Evolutionary conservation across 371 early-diverging fungal species (phyloP), one percentile per base, ranked within the genome.

Genomic region (Massospora cicadina): DNA sequence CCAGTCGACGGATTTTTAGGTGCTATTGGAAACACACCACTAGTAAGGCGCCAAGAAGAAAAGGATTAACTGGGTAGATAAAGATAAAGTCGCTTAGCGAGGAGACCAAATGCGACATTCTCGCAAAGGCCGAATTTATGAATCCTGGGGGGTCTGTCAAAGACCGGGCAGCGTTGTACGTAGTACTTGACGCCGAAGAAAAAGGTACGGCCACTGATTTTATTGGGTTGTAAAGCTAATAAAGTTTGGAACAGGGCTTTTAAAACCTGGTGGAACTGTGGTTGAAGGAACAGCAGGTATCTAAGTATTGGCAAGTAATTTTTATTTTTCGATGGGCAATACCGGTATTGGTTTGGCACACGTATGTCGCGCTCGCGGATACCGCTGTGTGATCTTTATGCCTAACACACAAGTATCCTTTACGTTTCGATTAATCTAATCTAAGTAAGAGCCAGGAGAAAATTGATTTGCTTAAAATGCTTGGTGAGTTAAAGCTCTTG

Each of bases 111-210:
- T 87, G 89, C 68, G 82, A 89, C 59, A 90, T 95, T 63, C 75
- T 87, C 29, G 95, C 85, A 65, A 95, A 95, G 75, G 94, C 93
- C 58, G 96, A 95, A 77, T 95, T 88, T 73, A 93, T 95, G 94
- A 95, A 95, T 72, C 93, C 96, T n/a, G 95, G 96, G 60, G 96
- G 96, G 24, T 88, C 89, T 3, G 96, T 96, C 71, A 96, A 96
- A 75, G 96, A 96, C 73, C 83, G 96, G 56, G 94, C 94, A 24
- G 96, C 97, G 0, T 77, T 93, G 53, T 91, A 76, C 71, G 88
- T 96, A 21, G 88, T 96, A 25, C 84, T 91, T 76, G 88, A 93
- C 67, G 95, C 96, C 33, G 96, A 96, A 71, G 84, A 89, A 67
- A 77, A 69, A 65, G 75, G 75, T 74, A 68, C 33, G 23, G 23